These are phyloP conservation scores for Trametes maxima DNA, from an alignment of 768 basidiomycete genomes.

Conservation along the genomic window DNA sequence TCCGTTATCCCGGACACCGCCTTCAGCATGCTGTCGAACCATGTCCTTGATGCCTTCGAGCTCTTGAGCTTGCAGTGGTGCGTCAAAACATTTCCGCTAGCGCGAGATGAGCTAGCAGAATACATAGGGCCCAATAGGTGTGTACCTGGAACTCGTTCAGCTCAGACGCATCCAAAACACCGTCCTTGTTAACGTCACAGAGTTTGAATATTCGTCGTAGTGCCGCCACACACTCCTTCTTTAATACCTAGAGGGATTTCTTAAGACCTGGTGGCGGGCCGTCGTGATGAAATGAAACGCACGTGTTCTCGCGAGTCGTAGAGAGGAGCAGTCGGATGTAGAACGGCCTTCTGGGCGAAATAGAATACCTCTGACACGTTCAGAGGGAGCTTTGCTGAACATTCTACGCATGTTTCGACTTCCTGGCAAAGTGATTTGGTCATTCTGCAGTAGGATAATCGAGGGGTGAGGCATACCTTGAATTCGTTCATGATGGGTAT, in stretches of 20 bases:
- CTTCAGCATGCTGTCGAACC: constrained; percentile 78
- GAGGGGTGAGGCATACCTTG: constrained; percentile 60
- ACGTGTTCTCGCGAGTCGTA: constrained; percentile 97
- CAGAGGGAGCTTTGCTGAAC: constrained; percentile 86
- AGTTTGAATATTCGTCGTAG: constrained; percentile 94
- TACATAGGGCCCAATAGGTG: too few species aligned
- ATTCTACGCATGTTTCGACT: constrained; percentile 98
- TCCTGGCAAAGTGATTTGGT: constrained; percentile 54
- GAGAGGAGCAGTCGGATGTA: constrained; percentile 94
- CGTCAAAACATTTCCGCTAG: constrained; percentile 93
- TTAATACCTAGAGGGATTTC: constrained; percentile 65
- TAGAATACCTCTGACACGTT: constrained; percentile 98
- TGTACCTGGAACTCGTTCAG: constrained; percentile 94
- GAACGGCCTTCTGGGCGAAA: constrained; percentile 96
- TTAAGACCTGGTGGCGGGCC: constrained; percentile 9
- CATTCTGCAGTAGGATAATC: not conserved
- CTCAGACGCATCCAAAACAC: constrained; percentile 84
- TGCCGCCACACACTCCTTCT: constrained; percentile 88
- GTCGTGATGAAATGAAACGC: constrained; percentile 30
- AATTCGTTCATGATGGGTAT: constrained; percentile 98
- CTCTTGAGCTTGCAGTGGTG: constrained; percentile 89
- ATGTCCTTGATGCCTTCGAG: constrained; percentile 95
- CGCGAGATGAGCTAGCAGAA: constrained; percentile 2
- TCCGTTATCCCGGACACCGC: constrained; percentile 74
- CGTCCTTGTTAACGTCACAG: constrained; percentile 94